Evolutionary conservation across 805 yeast genomes (phyloP).

Genomic region (Spencermartinsiella europaea): DNA sequence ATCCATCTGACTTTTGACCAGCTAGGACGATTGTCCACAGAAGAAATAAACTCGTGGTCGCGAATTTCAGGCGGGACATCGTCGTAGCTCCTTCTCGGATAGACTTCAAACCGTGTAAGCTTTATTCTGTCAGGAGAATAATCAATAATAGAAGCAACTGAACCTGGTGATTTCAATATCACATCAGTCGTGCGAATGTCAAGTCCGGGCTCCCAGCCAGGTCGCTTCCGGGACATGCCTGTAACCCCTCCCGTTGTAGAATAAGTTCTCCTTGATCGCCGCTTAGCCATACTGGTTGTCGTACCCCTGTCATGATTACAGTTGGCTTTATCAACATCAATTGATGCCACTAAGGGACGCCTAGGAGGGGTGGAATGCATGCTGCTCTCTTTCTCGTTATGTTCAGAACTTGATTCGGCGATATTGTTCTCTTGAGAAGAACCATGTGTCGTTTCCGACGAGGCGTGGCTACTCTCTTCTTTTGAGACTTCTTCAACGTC

Average conservation of each 20-base stretch:
- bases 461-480: not conserved
- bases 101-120: constrained; percentile 41
- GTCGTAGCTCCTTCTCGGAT: constrained; percentile 18
- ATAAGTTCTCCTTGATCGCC: constrained; percentile 9
- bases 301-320: not conserved
- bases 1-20: constrained; percentile 55
- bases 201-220: constrained; percentile 59
- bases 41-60: constrained; percentile 29
- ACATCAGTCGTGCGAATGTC: constrained; percentile 48
- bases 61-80: constrained; percentile 15
- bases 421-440: not conserved
- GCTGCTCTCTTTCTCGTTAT: too few species aligned
- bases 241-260: constrained; percentile 28
- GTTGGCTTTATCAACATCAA: constrained; percentile 3
- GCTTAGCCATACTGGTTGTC: not conserved
- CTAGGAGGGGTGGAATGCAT: too few species aligned
- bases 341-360: not conserved
- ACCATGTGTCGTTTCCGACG: not conserved
- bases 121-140: constrained; percentile 41
- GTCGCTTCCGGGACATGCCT: constrained; percentile 33
- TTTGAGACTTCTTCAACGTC: not conserved
- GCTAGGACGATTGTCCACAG: constrained; percentile 35
- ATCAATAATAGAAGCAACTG: constrained; percentile 50
- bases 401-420: too few species aligned
- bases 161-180: constrained; percentile 47